Percentiles rank a stretch among this genome's conserved stretches.
These are phyloP conservation scores for Dactylis glomerata DNA, from an alignment of 176 grass and related monocot genomes.

Conservation along the genomic window DNA sequence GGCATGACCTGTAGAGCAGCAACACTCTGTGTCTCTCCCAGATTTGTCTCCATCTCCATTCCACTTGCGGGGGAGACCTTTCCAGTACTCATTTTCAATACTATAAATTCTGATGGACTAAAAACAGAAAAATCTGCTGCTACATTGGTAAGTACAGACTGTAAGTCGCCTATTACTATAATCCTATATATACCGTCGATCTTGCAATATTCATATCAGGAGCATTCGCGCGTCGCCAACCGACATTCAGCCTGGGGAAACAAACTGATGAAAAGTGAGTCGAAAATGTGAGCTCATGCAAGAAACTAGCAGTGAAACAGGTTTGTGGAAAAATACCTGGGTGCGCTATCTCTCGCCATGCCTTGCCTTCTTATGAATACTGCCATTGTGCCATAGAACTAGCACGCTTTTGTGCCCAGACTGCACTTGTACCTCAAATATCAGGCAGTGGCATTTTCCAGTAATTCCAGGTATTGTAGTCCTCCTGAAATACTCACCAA, in stretches of 20 bases:
- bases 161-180: slow-evolving; percentile 27
- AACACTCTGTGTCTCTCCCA: background rate
- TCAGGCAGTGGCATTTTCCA: slow-evolving; percentile 84
- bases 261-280: slow-evolving; percentile 11
- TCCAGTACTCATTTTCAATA: background rate
- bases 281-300: background rate
- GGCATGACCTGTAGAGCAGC: background rate
- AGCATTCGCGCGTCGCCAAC: slow-evolving; percentile 31
- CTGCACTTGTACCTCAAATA: slow-evolving; percentile 40
- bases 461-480: slow-evolving; percentile 82
- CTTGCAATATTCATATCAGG: slow-evolving; percentile 7
- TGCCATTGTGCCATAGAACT: background rate
- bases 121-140: slow-evolving; percentile 31
- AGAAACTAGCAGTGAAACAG: background rate
- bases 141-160: slow-evolving; percentile 30
- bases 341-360: slow-evolving; percentile 2
- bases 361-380: background rate
- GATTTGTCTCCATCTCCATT: slow-evolving; percentile 8
- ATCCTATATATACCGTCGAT: slow-evolving; percentile 46
- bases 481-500: slow-evolving; percentile 56
- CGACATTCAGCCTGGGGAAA: slow-evolving; percentile 48
- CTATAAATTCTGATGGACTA: background rate
- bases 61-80: background rate
- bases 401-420: background rate
- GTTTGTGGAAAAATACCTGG: slow-evolving; percentile 11